Percentiles rank a stretch among this genome's conserved stretches.
Conservation (phyloP, 176 grass and related monocot genomes). For the Hordeum marinum region DNA sequence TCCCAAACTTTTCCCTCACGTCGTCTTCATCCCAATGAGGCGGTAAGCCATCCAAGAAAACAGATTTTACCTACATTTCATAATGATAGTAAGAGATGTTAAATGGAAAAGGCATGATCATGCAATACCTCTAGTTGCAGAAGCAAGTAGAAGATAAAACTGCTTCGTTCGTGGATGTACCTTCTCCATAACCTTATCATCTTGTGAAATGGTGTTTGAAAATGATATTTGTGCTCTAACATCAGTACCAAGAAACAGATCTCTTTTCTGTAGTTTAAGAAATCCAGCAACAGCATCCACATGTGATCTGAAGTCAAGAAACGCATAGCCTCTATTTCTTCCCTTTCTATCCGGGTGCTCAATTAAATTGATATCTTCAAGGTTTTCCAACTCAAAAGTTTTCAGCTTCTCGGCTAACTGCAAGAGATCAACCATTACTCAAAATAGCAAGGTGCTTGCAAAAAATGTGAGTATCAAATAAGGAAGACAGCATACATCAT, state of each 20-base stretch:
- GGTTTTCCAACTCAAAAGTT: constrained; percentile 56
- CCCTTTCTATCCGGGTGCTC: constrained; percentile 63
- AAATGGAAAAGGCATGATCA: constrained; percentile 14
- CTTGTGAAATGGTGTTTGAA: constrained; percentile 60
- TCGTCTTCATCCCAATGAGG: constrained; percentile 62
- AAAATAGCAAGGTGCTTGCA: constrained; percentile 20
- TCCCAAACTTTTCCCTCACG: constrained; percentile 44
- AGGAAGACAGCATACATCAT: constrained; percentile 42
- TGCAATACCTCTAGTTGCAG: background rate
- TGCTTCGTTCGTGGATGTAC: constrained; percentile 18
- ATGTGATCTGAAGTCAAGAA: constrained; percentile 67
- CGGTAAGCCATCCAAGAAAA: constrained; percentile 66
- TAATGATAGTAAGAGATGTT: background rate
- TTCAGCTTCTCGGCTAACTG: constrained; percentile 65
- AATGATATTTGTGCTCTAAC: constrained; percentile 66
- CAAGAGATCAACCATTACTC: constrained; percentile 8
- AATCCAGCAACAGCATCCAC: constrained; percentile 62
- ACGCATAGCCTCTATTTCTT: constrained; percentile 79
- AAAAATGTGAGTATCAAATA: constrained; percentile 17
- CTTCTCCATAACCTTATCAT: constrained; percentile 62
- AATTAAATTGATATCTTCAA: constrained; percentile 73
- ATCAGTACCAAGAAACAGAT: constrained; percentile 73
- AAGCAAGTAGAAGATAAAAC: constrained; percentile 4
- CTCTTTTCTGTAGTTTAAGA: constrained; percentile 55
- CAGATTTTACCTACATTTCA: constrained; percentile 53